Evolutionary conservation across 1,284 basidiomycete genomes (phyloP).

Genomic region (Rhodotorula sp.): DNA sequence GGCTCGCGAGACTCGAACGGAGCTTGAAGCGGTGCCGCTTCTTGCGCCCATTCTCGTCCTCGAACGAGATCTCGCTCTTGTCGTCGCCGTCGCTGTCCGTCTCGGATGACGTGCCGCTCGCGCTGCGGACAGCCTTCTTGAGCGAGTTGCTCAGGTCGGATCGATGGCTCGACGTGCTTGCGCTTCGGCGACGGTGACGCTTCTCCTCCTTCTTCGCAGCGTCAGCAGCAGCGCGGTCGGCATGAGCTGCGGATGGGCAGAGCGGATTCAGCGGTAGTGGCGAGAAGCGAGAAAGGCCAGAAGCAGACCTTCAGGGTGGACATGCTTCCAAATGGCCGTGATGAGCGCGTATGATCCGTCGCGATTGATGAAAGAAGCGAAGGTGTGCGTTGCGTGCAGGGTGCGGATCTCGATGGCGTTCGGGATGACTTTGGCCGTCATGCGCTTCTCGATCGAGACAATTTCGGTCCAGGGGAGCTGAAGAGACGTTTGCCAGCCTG

Average conservation of each 20-base stretch:
- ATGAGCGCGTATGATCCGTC: slow-evolving; percentile 96
- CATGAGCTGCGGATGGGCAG: slow-evolving; percentile 51
- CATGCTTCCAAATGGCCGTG: slow-evolving; percentile 89
- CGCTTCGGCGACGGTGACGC: not conserved
- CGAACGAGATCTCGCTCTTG: slow-evolving; percentile 41
- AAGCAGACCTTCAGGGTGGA: slow-evolving; percentile 64
- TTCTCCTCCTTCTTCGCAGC: slow-evolving; percentile 13
- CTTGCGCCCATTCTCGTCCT: slow-evolving; percentile 37
- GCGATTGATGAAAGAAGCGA: slow-evolving; percentile 91
- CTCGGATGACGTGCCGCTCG: not conserved
- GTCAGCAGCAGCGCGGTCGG: slow-evolving; percentile 41
- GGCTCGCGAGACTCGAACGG: not conserved
- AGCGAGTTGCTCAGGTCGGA: too few species aligned
- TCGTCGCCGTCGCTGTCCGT: slow-evolving; percentile 16
- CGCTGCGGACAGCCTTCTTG: not conserved
- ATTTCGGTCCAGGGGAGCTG: slow-evolving; percentile 37
- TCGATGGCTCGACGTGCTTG: not conserved
- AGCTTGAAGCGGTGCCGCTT: slow-evolving; percentile 34
- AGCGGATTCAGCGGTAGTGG: not conserved
- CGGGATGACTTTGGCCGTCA: slow-evolving; percentile 93
- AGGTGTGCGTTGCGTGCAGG: slow-evolving; percentile 72
- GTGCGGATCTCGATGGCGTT: slow-evolving; percentile 94
- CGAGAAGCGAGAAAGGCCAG: not conserved
- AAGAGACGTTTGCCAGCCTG: slow-evolving; percentile 36
- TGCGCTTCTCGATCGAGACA: slow-evolving; percentile 38